These are phyloP conservation scores for Mitragyna speciosa DNA, from an alignment of 257 asterid species.

Conservation along the genomic window DNA sequence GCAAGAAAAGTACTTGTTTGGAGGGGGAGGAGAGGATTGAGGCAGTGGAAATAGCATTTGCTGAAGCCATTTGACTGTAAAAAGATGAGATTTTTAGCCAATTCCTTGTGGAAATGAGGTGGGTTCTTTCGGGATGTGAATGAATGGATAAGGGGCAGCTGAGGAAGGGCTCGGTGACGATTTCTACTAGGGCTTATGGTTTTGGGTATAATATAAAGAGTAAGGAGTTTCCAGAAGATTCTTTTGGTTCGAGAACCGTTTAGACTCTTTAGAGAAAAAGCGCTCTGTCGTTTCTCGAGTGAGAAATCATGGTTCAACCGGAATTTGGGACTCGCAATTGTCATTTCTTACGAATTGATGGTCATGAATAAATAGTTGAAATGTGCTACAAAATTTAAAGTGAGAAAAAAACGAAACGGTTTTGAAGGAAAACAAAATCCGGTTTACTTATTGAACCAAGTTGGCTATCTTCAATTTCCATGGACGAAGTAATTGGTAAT, in stretches of 20 bases:
- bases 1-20: constrained; percentile 40
- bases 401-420: too few species aligned
- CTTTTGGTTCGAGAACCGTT: constrained; percentile 29
- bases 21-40: constrained; percentile 60
- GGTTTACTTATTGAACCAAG: too few species aligned
- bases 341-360: too few species aligned
- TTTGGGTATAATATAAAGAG: background rate
- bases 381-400: too few species aligned
- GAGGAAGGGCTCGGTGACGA: constrained; percentile 5
- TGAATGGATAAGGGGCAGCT: constrained; percentile 41
- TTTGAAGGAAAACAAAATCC: too few species aligned
- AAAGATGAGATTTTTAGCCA: background rate
- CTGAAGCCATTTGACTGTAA: constrained; percentile 67
- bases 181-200: constrained; percentile 42
- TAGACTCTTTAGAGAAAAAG: background rate
- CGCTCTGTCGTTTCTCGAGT: background rate
- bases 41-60: constrained; percentile 76
- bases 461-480: too few species aligned
- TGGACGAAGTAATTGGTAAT: too few species aligned
- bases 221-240: constrained; percentile 41
- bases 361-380: too few species aligned
- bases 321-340: too few species aligned
- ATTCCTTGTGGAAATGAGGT: background rate
- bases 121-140: background rate
- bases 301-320: background rate